Base-by-base conservation (phyloP, 192 early-diverging fungal species). In the Ambispora gerdemannii region DNA sequence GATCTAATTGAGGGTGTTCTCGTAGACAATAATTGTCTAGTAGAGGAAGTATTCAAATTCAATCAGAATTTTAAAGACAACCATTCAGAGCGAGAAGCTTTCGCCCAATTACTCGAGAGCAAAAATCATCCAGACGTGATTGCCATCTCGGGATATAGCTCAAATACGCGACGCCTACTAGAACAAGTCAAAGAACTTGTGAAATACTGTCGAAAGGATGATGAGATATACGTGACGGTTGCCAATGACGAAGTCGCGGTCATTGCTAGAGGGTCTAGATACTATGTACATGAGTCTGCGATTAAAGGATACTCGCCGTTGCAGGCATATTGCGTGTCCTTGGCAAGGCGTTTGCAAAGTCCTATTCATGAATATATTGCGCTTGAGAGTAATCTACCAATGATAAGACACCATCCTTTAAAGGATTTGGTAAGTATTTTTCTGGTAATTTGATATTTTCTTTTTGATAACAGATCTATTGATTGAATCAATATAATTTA, bases 181-280 rank as follows among this genome's bases (percentile, higher is more conserved):
- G 87, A 87, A 56, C 86, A 87, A 27, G 83, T 92, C 43, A 75
- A 83, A 70, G 81, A 78, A 24, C 75, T 82, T 31, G 77, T 87
- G 31, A 76, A 76, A 28, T 83, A 86, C 50, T 75, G 83, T 60
- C 71, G 71, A 50, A n/a, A 53, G 20, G 72, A 70, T 38, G 86
- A 85, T 61, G 81, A 85, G 35, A 65, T 87, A 0, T 1, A 79
- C 6, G 82, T 96, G 27, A 81, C 86, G 4, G 86, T 94, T 67
- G 90, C 91, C 8, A 88, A 90, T 49, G 97, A 98, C 78, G 93
- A 95, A 68, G 88, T 87, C 0, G 95, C 97, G 1, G 83, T 91
- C 17, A 73, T 97, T 6, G 93, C 83, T 74, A 92, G 93, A 77
- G 90, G 92, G 70, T 89, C 90, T 49, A 88, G 86, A 43, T 79